Conservation (phyloP, 2,329 filamentous ascomycete genomes). For the Beauveria pseudobassiana region DNA sequence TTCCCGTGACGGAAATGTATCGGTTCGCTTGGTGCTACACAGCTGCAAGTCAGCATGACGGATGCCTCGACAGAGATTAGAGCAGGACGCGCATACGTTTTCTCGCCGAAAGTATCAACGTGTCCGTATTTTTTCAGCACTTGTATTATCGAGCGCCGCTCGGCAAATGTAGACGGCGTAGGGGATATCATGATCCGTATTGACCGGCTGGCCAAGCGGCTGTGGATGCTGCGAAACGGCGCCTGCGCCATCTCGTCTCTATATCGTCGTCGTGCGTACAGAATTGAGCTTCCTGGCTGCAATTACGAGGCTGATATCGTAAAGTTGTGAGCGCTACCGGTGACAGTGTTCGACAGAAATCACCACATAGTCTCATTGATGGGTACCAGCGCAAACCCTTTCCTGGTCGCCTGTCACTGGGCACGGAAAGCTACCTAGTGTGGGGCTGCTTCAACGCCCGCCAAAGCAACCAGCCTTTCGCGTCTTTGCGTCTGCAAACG, state of each 20-base stretch:
- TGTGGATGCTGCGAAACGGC: constrained; percentile 12
- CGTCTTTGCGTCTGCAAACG: background rate
- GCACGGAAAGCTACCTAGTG: constrained; percentile 1
- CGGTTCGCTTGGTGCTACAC: background rate
- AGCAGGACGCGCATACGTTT: background rate
- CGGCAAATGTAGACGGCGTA: constrained; percentile 41
- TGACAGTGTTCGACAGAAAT: background rate
- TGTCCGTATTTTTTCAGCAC: constrained; percentile 41
- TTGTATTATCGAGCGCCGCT: constrained; percentile 48
- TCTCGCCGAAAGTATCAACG: constrained; percentile 40
- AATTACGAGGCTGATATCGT: no score
- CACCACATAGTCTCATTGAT: background rate
- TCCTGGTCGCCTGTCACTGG: background rate
- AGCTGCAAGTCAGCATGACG: background rate
- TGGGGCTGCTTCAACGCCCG: constrained; percentile 2
- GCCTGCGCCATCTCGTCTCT: background rate
- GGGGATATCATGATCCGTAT: constrained; percentile 47
- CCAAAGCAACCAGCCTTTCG: background rate
- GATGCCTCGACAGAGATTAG: background rate
- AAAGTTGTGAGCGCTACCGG: background rate
- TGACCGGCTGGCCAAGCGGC: constrained; percentile 26
- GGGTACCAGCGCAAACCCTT: background rate
- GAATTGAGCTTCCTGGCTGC: background rate
- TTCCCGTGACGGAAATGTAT: constrained; percentile 37
- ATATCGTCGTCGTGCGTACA: background rate